Base-by-base conservation (phyloP, 805 yeast species). In the Kodamaea laetipori region DNA sequence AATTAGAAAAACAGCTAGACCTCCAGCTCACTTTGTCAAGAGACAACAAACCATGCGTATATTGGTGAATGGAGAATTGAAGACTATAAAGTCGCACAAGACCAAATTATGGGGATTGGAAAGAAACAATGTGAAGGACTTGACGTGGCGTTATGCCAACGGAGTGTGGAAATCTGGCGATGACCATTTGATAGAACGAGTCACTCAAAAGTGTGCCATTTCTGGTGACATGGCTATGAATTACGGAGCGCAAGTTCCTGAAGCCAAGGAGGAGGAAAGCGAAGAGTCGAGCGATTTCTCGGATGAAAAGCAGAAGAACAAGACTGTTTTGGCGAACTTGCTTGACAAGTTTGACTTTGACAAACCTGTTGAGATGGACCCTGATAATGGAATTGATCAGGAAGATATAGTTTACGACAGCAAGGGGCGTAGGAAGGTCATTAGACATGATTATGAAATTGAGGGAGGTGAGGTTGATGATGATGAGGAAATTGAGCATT, bases 51-150 rank as follows among this genome's bases (percentile, higher is more conserved):
- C 95, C 0, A 71, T 87, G 49, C 74, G 97, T 52, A 74, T 84
- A 2, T 71, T 69, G 47, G 73, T 77, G 46, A 80, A 76, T 54
- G 88, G 83, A 5, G 76, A 64, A 36, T 64, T 79, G 41, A 81
- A 78, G 61, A 69, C 71, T 4, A 64, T 85, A 44, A 78, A 78
- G 53, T 70, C 83, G 51, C 76, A 75, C 53, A 89, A 90, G 65
- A 80, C 83, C 24, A 90, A 90, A 59, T 73, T 94, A 31, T 92
- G 99, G 99, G 98, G 98, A 3, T 75, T 80, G 48, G 90, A 86
- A 51, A 86, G 86, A 66, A 75, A 78, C 49, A 69, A 74, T 2
- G 60, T 74, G 2, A 73, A 75, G 25, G 94, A 84, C 52, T 69
- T 90, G 51, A 86, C 84, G 0, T 77, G 72, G 63, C 69, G 71